Base-by-base conservation (phyloP, 2,329 filamentous ascomycete species). In the Ophiocordyceps unilateralis region DNA sequence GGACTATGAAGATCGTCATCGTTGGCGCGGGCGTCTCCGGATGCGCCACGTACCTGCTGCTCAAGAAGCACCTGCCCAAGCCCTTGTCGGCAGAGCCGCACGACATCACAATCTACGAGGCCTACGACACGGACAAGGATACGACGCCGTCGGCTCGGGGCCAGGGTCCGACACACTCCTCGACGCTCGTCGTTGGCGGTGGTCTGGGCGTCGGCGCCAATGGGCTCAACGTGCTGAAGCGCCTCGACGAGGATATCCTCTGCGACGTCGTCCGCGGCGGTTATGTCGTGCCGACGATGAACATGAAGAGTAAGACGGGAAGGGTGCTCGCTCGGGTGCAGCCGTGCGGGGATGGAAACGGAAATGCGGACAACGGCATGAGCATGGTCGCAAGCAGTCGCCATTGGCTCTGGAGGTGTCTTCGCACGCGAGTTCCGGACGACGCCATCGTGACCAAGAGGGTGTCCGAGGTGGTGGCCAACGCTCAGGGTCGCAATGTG, bases 11-110 rank as follows among this genome's bases (percentile, higher is more conserved):
- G 41, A 48, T 53, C 19, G 46, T 42, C 42, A 53, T 55, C 38
- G 47, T 55, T 19, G 53, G 53, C 2, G 53, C 47, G 40, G 53
- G 53, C 45, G 50, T 55, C 34, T 43, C 52, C 4, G 53, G 52
- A 28, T 53, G 50, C 37, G 38, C 51, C 12, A 44, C 41, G 9
- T 55, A 54, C n/a, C 48, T 55, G 3, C 30, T 53, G 15, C 43
- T 55, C 3, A 45, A 42, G 24, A 54, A 53, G 21, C 50, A 51
- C 39, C 43, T 54, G 5, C 46, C 49, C 14, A 41, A 40, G 19
- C 26, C 17, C 20, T 19, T 24, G 1, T 22, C 41, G 4, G 41
- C n/a, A 8, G 21, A 45, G 11, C 41, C 40, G 11, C 48, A 48
- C 36, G 43, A 44, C 30, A 50, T 55, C 39, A 53, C 46, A 10